phyloP scores from a whole-genome alignment of 2,329 filamentous ascomycete genomes.

The Diaporthe batatas region DNA sequence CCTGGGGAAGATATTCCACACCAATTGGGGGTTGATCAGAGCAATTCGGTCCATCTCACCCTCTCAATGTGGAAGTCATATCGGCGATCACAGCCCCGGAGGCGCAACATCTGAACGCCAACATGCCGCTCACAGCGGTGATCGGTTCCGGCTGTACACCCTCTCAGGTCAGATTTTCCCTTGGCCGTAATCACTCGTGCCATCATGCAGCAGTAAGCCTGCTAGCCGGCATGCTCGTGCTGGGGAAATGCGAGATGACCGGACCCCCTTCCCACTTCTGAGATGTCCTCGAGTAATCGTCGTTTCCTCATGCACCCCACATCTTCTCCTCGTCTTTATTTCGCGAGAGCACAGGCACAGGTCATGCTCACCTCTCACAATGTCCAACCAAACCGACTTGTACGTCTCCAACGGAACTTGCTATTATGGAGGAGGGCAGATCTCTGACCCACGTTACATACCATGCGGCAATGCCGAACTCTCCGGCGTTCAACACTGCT shows the following conservation, averaged over 20 bases:
- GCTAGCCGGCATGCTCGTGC: background rate
- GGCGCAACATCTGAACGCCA: background rate
- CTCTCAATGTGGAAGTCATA: conserved; percentile 9
- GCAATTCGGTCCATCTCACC: background rate
- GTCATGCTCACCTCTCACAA: background rate
- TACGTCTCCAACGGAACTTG: conserved; percentile 29
- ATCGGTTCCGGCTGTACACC: conserved; percentile 4
- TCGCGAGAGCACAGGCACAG: background rate
- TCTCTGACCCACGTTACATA: conserved; percentile 27
- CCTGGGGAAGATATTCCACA: background rate
- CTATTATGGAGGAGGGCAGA: conserved; percentile 26
- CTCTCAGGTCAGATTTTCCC: background rate
- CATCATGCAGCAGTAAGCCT: background rate
- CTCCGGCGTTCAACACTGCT: conserved; percentile 29
- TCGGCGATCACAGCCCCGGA: background rate
- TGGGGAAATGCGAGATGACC: background rate
- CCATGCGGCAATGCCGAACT: conserved; percentile 24
- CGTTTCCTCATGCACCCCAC: background rate
- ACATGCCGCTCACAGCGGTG: background rate
- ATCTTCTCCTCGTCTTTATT: background rate
- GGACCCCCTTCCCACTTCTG: background rate
- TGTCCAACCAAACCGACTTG: conserved; percentile 32
- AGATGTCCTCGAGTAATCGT: background rate
- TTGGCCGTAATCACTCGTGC: background rate
- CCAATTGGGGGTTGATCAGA: background rate